Conservation (phyloP, 805 yeast species). For the Suhomyces sp. region DNA sequence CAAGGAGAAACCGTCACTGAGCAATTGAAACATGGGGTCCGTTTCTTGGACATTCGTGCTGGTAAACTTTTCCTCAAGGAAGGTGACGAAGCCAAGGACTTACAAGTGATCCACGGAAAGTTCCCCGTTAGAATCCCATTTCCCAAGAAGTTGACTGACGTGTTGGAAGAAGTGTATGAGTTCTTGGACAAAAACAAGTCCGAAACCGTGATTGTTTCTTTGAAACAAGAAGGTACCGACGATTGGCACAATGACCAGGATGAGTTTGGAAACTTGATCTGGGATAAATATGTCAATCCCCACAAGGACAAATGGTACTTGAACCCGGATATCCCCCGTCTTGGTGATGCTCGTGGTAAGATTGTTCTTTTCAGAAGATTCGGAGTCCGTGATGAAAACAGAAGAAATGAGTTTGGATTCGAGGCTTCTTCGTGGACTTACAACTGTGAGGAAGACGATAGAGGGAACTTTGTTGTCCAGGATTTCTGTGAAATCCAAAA, state of each 20-base stretch:
- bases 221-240: conserved; percentile 73
- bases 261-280: conserved; percentile 62
- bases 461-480: conserved; percentile 63
- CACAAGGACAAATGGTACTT: conserved; percentile 61
- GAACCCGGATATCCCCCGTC: conserved; percentile 51
- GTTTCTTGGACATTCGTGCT: conserved; percentile 68
- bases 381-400: conserved; percentile 52
- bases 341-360: conserved; percentile 68
- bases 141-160: conserved; percentile 51
- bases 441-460: conserved; percentile 64
- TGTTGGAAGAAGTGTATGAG: conserved; percentile 56
- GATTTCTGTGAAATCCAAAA: conserved; percentile 67
- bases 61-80: conserved; percentile 56
- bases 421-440: conserved; percentile 68
- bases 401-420: conserved; percentile 53
- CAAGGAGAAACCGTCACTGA: conserved; percentile 60
- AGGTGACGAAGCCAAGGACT: conserved; percentile 51
- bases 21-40: conserved; percentile 71
- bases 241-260: conserved; percentile 62
- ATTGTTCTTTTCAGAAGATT: conserved; percentile 67
- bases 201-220: conserved; percentile 64
- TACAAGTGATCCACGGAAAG: conserved; percentile 71
- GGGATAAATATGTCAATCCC: conserved; percentile 54
- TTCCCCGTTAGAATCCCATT: conserved; percentile 68
- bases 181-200: conserved; percentile 53